Base-by-base conservation (phyloP, 192 early-diverging fungal species). In the Coemansia sp. region DNA sequence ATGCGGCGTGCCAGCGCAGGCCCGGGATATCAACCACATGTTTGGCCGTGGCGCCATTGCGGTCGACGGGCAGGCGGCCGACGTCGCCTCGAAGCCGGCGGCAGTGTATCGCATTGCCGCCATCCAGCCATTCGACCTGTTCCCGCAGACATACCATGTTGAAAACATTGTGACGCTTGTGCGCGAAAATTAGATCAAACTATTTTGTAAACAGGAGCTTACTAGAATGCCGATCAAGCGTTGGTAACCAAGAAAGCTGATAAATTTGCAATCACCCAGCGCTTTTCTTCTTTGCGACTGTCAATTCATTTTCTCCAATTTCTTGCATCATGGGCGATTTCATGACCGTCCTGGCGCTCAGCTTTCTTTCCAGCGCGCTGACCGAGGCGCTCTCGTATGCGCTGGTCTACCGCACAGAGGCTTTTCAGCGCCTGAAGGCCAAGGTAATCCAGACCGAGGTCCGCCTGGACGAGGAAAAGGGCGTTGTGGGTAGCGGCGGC, bases 121-220 rank as follows among this genome's bases (percentile, higher is more conserved):
- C 44, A 70, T 90, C 27, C 82, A 84, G 62, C 86, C 86, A 7
- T 88, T 90, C 46, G 88, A 90, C 60, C 81, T 90, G 58, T 90
- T 90, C 51, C 88, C 88, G 18, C 88, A 90, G 62, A 87, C 88
- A 19, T 73, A 72, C 43, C 82, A 85, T n/a, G 81, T 84, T 19
- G 88, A 90, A 58, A 86, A 81, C 55, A 85, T 90, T 50, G 77
- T 84, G 35, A 84, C 82, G 2, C 64, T 90, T 28, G 84, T 87
- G 4, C 81, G 88, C 31, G 52, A 69, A 30, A 45, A 52, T 35
- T 76, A 65, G 58, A 16, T 38, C n/a, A 16, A 38, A 16, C 35
- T 16, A 38, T 2, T n/a, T 11, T 38, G 14, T 16, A 38, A n/a
- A n/a, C n/a, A n/a, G n/a, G n/a, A n/a, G n/a, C n/a, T n/a, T n/a